Evolutionary conservation across 2,329 filamentous ascomycete genomes (phyloP), one percentile per base, ranked within the genome.

Genomic region (Waltergamsia citrina): DNA sequence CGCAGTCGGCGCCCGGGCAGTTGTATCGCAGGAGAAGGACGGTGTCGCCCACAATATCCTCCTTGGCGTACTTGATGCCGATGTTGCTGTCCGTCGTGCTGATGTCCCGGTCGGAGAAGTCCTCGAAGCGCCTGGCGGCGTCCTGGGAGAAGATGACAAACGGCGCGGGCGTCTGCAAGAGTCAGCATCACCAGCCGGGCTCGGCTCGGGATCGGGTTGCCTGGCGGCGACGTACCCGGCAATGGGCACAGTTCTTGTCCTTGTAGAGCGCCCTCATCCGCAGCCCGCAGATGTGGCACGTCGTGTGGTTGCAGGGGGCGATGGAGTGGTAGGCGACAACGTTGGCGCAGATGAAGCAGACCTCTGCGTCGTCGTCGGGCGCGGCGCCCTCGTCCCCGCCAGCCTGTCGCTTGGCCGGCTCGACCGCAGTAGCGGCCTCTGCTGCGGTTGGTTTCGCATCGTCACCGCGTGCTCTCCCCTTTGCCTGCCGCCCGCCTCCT

Each of bases 301-400:
- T 95, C 37, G 85, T 75, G 61, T 98, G 92, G 57, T 95, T 96
- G 62, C 92, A 98, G 15, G 92, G 90, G 21, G 88, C 79, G 43
- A 98, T 78, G 8, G 88, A 83, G 47, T 85, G 79, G 63, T 96
- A 87, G 32, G 83, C 77, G 31, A 98, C 81, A 3, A 81, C 76
- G 43, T 88, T 94, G 37, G 92, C 90, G 60, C 92, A 98, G 51
- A 98, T 98, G 60, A 96, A 96, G 73, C 92, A 98, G 40, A 95
- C 74, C 41, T 95, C 87, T 18, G 70, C 80, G 36, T 87, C 82
- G 19, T 71, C 73, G 31, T n/a, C n/a, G n/a, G n/a, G n/a, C n/a
- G n/a, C n/a, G n/a, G n/a, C n/a, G n/a, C n/a, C n/a, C n/a, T 10
- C 54, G 51, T 46, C 53, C 50, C 18, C 41, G 17, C 19, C 50